phyloP scores from a whole-genome alignment of 805 yeast genomes.

The Pachysolen tannophilus region DNA sequence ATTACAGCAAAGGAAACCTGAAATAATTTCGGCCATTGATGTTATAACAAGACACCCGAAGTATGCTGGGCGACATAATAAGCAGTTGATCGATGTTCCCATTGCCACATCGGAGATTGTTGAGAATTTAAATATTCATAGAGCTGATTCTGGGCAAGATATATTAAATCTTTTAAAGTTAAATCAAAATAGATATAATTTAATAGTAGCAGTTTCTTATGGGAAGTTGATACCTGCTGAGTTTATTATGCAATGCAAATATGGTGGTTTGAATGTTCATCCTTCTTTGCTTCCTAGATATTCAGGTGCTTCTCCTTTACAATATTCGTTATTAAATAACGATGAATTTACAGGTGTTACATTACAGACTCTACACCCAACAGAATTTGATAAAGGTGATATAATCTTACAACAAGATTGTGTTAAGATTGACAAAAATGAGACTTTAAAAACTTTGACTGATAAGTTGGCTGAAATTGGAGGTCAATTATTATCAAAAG shows the following conservation, averaged over 20 bases:
- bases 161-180: conserved; percentile 23
- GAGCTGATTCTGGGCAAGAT: conserved; percentile 45
- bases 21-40: conserved; percentile 29
- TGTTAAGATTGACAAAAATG: conserved; percentile 30
- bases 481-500: conserved; percentile 44
- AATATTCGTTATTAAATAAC: conserved; percentile 60
- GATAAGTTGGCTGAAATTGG: conserved; percentile 52
- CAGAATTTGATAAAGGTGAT: conserved; percentile 73
- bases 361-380: conserved; percentile 84
- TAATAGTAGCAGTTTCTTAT: conserved; percentile 88
- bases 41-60: conserved; percentile 61
- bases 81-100: conserved; percentile 42
- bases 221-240: conserved; percentile 70
- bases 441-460: conserved; percentile 37
- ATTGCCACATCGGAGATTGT: conserved; percentile 32
- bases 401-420: conserved; percentile 51
- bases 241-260: conserved; percentile 39
- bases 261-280: conserved; percentile 83
- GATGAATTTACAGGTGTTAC: conserved; percentile 73
- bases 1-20: conserved; percentile 8
- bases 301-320: conserved; percentile 89
- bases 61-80: conserved; percentile 50
- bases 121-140: conserved; percentile 26
- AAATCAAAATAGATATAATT: conserved; percentile 31
- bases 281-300: conserved; percentile 81